Percentiles rank a stretch among this genome's conserved stretches.
phyloP scores from a whole-genome alignment of 306 rosid species.

The Sphenostylis stenocarpa region DNA sequence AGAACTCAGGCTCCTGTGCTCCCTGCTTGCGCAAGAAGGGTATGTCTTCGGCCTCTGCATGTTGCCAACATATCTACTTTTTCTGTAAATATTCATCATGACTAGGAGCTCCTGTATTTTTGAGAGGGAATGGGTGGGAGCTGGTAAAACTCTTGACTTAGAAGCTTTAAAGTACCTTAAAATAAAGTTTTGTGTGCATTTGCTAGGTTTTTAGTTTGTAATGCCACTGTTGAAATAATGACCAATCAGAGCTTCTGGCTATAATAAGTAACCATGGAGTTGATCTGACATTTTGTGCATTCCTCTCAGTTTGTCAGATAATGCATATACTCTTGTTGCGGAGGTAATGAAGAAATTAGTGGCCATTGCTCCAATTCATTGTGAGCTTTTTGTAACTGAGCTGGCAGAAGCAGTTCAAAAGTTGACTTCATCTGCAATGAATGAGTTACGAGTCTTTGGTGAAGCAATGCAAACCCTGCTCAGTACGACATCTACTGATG shows the following conservation, averaged over 20 bases:
- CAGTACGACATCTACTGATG: slow-evolving; percentile 80
- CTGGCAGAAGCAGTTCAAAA: slow-evolving; percentile 77
- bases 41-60: slow-evolving; percentile 42
- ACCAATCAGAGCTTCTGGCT: slow-evolving; percentile 8
- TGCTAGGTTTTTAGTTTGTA: not conserved
- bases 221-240: not conserved
- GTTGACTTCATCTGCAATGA: slow-evolving; percentile 86
- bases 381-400: slow-evolving; percentile 81
- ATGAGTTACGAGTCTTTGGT: slow-evolving; percentile 74
- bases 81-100: slow-evolving; percentile 1
- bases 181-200: slow-evolving; percentile 3
- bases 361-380: slow-evolving; percentile 87
- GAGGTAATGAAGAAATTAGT: slow-evolving; percentile 97
- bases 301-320: slow-evolving; percentile 77
- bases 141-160: not conserved
- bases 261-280: slow-evolving; percentile 4
- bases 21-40: slow-evolving; percentile 99
- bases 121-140: not conserved
- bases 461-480: slow-evolving; percentile 80
- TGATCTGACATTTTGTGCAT: slow-evolving; percentile 37
- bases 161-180: slow-evolving; percentile 15
- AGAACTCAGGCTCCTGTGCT: slow-evolving; percentile 90
- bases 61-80: not conserved
- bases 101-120: slow-evolving; percentile 12
- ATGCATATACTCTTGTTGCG: slow-evolving; percentile 82